These are phyloP conservation scores for Botrytis tulipae DNA, from an alignment of 2,329 filamentous ascomycete genomes.

Conservation along the genomic window DNA sequence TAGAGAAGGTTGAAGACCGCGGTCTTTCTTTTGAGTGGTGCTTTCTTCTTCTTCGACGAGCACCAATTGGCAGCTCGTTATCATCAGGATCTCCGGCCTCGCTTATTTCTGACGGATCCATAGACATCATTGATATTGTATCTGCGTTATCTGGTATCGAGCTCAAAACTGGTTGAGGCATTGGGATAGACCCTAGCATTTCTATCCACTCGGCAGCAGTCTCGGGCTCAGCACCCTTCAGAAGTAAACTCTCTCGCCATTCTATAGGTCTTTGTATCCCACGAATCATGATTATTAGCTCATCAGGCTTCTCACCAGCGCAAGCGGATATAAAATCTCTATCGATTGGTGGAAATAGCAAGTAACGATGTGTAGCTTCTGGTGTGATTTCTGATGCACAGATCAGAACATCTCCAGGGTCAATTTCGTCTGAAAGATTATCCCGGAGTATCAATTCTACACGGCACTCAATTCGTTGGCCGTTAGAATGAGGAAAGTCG, in stretches of 20 bases:
- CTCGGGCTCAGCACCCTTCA: conserved; percentile 60
- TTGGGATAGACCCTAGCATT: conserved; percentile 61
- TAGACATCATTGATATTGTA: conserved; percentile 21
- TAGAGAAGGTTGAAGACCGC: conserved; percentile 19
- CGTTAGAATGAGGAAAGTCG: conserved; percentile 81
- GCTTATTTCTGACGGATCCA: conserved; percentile 13
- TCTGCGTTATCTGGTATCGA: conserved; percentile 20
- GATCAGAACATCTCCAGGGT: conserved; percentile 82
- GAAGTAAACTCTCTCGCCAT: conserved; percentile 83
- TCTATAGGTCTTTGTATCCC: conserved; percentile 62
- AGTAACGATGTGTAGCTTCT: conserved; percentile 71
- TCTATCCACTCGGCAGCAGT: conserved; percentile 81
- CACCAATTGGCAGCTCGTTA: conserved; percentile 37
- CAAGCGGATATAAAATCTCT: conserved; percentile 74
- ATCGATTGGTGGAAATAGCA: conserved; percentile 88
- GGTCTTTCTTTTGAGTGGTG: conserved; percentile 18
- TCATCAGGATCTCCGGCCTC: conserved; percentile 24
- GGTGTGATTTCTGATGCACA: conserved; percentile 76
- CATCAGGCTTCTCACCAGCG: conserved; percentile 64
- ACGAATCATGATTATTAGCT: conserved; percentile 85
- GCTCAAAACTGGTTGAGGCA: conserved; percentile 48
- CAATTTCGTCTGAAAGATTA: conserved; percentile 63
- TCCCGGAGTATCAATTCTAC: conserved; percentile 86
- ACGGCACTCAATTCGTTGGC: conserved; percentile 84
- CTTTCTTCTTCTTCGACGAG: conserved; percentile 29